Evolutionary conservation across 2,329 filamentous ascomycete species (phyloP), one percentile per base, ranked within the genome.

Genomic region (Tolypocladium amazonense): DNA sequence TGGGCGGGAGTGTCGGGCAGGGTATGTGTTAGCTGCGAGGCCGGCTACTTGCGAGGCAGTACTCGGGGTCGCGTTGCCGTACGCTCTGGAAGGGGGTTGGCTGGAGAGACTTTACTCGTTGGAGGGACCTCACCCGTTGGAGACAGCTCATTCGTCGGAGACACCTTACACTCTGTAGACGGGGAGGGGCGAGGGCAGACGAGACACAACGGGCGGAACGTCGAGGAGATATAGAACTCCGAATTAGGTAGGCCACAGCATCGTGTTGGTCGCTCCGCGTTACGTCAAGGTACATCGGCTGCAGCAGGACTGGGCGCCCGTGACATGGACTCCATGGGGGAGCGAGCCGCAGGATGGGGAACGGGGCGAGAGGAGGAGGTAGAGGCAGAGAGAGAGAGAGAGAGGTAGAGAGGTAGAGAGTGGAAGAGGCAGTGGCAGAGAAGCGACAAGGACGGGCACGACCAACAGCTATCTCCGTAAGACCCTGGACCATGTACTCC

Each of bases 241-340:
- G 62, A 67, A 67, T 65, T 59, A 63, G 62, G 68, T 64, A 64
- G 64, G 57, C 65, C 37, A 56, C 41, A 52, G 50, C 62, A 64
- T 63, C 54, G 59, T 58, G 56, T 61, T 56, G 62, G 47, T 52
- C 27, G 47, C 47, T 52, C 27, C 9, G 15, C 27, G 63, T 65
- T 69, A 69, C 65, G 68, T 68, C 67, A 68, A 69, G 64, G 62
- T 58, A 62, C 64, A 64, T 68, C 64, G 65, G 64, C 55, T 53
- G 56, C 45, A 55, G 18, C 50, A 43, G 8, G 52, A 37, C 33
- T 12, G 35, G 25, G 57, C 35, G 56, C 25, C 39, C 25, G 52
- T 56, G 7, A 30, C 47, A 52, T 52, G 47, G 47, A n/a, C 47
- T 52, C 47, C 27, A 52, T 33, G 47, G 27, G 33, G 27, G 18